Conservation (phyloP, 2,329 filamentous ascomycete species). For the Talaromyces amestolkiae region DNA sequence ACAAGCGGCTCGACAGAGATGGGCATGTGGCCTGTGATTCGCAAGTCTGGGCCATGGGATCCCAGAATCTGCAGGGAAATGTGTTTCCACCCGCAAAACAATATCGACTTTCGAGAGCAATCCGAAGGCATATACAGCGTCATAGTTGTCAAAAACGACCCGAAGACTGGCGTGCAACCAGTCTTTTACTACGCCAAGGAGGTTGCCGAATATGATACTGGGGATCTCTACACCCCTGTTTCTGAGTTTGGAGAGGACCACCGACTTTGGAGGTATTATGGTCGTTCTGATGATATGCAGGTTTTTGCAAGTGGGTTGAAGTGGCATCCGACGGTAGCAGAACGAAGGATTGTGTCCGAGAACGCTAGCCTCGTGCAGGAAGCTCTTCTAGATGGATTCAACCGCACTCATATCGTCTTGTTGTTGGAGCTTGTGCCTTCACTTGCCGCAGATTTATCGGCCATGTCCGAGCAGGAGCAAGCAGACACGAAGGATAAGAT, state of each 20-base stretch:
- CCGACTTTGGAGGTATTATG: constrained; percentile 16
- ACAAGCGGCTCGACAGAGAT: constrained; percentile 8
- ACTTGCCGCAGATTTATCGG: not conserved
- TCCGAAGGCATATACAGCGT: constrained; percentile 5
- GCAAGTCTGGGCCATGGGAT: constrained; percentile 14
- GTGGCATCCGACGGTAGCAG: constrained; percentile 11
- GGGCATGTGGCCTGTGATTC: constrained; percentile 11
- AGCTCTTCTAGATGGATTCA: constrained; percentile 10
- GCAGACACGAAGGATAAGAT: not conserved
- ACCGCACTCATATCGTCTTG: not conserved
- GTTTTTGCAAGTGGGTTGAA: constrained; percentile 21
- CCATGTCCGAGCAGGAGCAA: not conserved
- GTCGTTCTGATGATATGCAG: constrained; percentile 23
- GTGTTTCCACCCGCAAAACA: constrained; percentile 13
- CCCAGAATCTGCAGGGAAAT: not conserved
- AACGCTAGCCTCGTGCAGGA: not conserved
- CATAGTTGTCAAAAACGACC: constrained; percentile 7
- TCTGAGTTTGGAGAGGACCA: constrained; percentile 6
- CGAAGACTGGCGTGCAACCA: constrained; percentile 5
- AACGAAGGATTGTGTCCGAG: constrained; percentile 2
- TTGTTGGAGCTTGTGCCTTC: constrained; percentile 10
- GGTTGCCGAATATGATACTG: constrained; percentile 2
- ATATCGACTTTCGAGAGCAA: constrained; percentile 4
- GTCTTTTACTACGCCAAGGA: constrained; percentile 9
- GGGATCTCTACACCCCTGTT: constrained; percentile 16